Percentiles rank a stretch among this genome's conserved stretches.
phyloP scores from a whole-genome alignment of 108 stramenopile species.

The Nitzschia palea region DNA sequence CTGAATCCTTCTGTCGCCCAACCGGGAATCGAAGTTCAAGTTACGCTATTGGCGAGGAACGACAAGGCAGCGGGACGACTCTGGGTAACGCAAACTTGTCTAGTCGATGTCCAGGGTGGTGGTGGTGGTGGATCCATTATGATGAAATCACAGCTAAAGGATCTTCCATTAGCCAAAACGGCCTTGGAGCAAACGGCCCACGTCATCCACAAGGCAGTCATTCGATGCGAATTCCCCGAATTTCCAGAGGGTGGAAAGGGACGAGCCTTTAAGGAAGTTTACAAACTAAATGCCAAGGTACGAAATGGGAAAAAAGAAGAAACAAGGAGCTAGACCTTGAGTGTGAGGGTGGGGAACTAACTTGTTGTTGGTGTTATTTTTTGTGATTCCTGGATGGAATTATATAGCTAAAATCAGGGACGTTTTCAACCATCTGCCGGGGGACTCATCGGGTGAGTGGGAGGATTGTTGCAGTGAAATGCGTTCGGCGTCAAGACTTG shows the following conservation, averaged over 20 bases:
- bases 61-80: background rate
- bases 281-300: constrained; percentile 82
- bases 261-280: constrained; percentile 64
- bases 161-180: constrained; percentile 18
- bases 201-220: constrained; percentile 56
- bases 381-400: too few relatives aligned
- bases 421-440: constrained; percentile 75
- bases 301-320: constrained; percentile 12
- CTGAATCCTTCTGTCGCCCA: constrained; percentile 19
- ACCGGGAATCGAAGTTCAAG: constrained; percentile 18
- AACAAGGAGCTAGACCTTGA: too few relatives aligned
- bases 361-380: too few relatives aligned
- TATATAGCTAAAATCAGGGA: constrained; percentile 71
- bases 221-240: constrained; percentile 66
- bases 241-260: constrained; percentile 81
- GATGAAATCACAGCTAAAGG: constrained; percentile 6
- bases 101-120: constrained; percentile 12
- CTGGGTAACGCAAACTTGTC: constrained; percentile 24
- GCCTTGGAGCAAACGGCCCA: constrained; percentile 43
- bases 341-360: too few relatives aligned
- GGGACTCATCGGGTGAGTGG: constrained; percentile 77
- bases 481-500: constrained; percentile 57
- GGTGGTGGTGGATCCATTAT: background rate
- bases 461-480: constrained; percentile 74
- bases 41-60: constrained; percentile 12